These are phyloP conservation scores for Hypomyces rosellus DNA, from an alignment of 2,329 filamentous ascomycete genomes.

Conservation along the genomic window DNA sequence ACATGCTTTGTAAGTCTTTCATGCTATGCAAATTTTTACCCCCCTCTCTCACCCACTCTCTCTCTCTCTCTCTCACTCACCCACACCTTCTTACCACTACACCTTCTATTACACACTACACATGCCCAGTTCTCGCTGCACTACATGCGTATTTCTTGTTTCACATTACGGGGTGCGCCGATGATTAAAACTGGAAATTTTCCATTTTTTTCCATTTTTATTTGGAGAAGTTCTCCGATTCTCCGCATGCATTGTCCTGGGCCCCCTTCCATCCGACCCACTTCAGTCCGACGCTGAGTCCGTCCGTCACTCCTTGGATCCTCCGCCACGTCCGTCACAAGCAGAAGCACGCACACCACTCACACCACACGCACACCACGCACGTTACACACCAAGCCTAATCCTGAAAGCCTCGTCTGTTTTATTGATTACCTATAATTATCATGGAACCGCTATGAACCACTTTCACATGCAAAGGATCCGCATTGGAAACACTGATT, in stretches of 20 bases:
- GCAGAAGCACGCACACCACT: constrained; percentile 3
- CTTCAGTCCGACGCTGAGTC: background rate
- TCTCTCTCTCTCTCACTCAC: too few species aligned
- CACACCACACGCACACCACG: background rate
- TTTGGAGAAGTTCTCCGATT: constrained; percentile 20
- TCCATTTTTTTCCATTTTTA: constrained; percentile 1
- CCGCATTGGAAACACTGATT: too few species aligned
- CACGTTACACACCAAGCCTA: too few species aligned
- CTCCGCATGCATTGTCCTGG: constrained; percentile 19
- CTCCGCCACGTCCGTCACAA: too few species aligned
- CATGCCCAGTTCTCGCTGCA: too few species aligned
- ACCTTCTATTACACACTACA: background rate
- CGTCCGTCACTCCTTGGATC: too few species aligned
- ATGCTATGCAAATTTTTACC: too few species aligned
- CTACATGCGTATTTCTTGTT: constrained; percentile 1
- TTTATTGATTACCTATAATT: too few species aligned
- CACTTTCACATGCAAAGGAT: constrained; percentile 13
- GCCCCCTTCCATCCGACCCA: constrained; percentile 4
- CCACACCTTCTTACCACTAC: background rate
- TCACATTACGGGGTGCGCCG: constrained; percentile 8
- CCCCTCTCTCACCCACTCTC: background rate
- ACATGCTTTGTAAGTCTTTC: constrained; percentile 42
- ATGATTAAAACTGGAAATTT: background rate
- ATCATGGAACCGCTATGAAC: background rate
- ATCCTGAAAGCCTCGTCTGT: too few species aligned